These are phyloP conservation scores for Amanita brunnescens DNA, from an alignment of 768 basidiomycete species.

Conservation along the genomic window DNA sequence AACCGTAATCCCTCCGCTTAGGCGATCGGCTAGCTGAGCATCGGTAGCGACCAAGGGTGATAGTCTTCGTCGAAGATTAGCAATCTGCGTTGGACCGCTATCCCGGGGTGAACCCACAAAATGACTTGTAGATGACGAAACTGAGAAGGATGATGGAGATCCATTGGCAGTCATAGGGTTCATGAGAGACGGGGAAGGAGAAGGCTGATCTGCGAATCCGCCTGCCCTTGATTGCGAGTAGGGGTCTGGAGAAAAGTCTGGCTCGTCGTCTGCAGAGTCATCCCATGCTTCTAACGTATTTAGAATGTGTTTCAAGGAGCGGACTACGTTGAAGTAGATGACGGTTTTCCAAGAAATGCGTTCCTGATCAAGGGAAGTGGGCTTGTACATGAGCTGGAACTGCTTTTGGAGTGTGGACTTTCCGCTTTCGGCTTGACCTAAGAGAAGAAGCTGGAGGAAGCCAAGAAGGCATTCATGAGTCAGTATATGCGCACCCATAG, in stretches of 20 bases:
- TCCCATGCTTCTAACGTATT: slow-evolving; percentile 54
- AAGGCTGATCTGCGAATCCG: slow-evolving; percentile 30
- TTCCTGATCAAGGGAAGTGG: slow-evolving; percentile 58
- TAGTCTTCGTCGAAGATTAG: slow-evolving; percentile 50
- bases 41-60: slow-evolving; percentile 55
- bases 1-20: slow-evolving; percentile 66
- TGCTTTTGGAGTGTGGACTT: slow-evolving; percentile 74
- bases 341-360: slow-evolving; percentile 66
- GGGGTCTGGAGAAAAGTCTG: slow-evolving; percentile 21
- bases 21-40: slow-evolving; percentile 53
- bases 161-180: slow-evolving; percentile 15
- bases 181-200: slow-evolving; percentile 31
- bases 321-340: slow-evolving; percentile 70
- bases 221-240: slow-evolving; percentile 18
- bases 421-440: slow-evolving; percentile 74
- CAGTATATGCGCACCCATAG: slow-evolving; percentile 27
- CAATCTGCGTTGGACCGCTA: slow-evolving; percentile 32
- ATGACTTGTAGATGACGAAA: slow-evolving; percentile 20
- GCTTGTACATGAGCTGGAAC: slow-evolving; percentile 76
- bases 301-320: slow-evolving; percentile 62
- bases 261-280: slow-evolving; percentile 46
- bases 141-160: slow-evolving; percentile 21
- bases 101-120: slow-evolving; percentile 18
- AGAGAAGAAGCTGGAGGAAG: slow-evolving; percentile 47
- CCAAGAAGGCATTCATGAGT: slow-evolving; percentile 10